phyloP scores from a whole-genome alignment of 2,329 filamentous ascomycete species.

The Herpotrichia juniperi region DNA sequence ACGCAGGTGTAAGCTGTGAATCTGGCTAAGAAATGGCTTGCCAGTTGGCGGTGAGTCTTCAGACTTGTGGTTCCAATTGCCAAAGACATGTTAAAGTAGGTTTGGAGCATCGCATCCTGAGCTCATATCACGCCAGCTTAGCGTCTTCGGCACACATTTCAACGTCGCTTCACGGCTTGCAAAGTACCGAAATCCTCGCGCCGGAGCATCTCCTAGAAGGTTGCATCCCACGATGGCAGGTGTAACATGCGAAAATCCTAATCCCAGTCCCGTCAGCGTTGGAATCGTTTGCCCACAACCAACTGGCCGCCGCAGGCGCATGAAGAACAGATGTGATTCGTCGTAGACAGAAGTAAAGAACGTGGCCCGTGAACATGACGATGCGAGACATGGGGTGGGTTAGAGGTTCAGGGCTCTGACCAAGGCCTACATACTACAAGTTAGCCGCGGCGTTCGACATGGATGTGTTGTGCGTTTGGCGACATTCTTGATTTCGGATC shows the following conservation, averaged over 20 bases:
- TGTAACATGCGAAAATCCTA: slow-evolving; percentile 6
- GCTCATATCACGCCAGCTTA: too few species aligned
- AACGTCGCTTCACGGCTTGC: too few species aligned
- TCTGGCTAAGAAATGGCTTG: too few species aligned
- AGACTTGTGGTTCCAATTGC: too few species aligned
- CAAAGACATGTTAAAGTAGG: too few species aligned
- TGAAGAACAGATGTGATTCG: slow-evolving; percentile 3
- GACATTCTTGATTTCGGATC: slow-evolving; percentile 4
- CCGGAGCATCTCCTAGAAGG: neutral
- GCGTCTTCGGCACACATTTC: too few species aligned
- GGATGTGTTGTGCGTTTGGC: neutral
- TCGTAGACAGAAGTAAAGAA: neutral
- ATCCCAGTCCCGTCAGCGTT: slow-evolving; percentile 3
- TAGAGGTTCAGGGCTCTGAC: slow-evolving; percentile 2
- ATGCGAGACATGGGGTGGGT: neutral
- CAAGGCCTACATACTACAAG: slow-evolving; percentile 6
- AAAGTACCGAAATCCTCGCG: too few species aligned
- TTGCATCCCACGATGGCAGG: slow-evolving; percentile 8
- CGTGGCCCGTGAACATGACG: slow-evolving; percentile 5
- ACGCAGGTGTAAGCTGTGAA: too few species aligned
- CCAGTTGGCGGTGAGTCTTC: too few species aligned
- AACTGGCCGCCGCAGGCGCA: slow-evolving; percentile 6
- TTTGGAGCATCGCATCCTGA: too few species aligned
- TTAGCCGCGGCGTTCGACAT: slow-evolving; percentile 2
- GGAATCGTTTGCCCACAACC: slow-evolving; percentile 6